Evolutionary conservation across 1,284 basidiomycete genomes (phyloP), one percentile per base, ranked within the genome.

Genomic region (Fomitopsis betulina): DNA sequence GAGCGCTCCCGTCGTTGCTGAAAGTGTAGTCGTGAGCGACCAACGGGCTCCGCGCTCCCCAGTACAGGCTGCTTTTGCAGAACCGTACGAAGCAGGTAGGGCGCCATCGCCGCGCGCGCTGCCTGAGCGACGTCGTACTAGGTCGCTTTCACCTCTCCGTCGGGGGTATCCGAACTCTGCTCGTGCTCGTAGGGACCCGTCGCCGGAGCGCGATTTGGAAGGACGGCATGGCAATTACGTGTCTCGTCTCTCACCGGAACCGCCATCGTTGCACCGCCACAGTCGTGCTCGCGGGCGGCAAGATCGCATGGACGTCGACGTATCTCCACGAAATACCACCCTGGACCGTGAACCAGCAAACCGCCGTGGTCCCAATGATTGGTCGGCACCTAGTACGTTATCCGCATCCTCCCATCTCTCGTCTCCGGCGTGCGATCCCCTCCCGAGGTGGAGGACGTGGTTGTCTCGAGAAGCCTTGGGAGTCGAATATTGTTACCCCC

Each of bases 341-440:
- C 52, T 62, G 25, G 54, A 59, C 33, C 64, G 63, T 57, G 63
- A 66, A 25, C 64, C 63, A 67, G 62, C 70, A 66, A 65, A 65
- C 61, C 71, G 66, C 59, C 72, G 70, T 63, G 75, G 73, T 68
- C 69, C 72, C 61, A 74, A 74, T 71, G 75, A 70, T 70, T 75
- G 78, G 71, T 73, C 82, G 74, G 72, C 83, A 79, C 73, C 78
- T 74, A 88, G 87, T 89, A 89, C 86, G 86, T 89, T 89, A 76
- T 88, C 83, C 75, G 77, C 84, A 80, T 86, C 80, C 74, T 83
- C 69, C 76, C 73, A 71, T 69, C 72, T 74, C 74, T 70, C 70
- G 70, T 73, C 68, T 69, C 68, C 66, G 70, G 73, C 75, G 72
- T 67, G 65, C 64, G 68, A 69, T 65, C 72, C 76, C 73, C 75